A percentile compares a stretch with the other conserved stretches of the same genome.
These are phyloP conservation scores for Aureobasidium leucospermi DNA, from an alignment of 2,329 filamentous ascomycete species.

Conservation along the genomic window DNA sequence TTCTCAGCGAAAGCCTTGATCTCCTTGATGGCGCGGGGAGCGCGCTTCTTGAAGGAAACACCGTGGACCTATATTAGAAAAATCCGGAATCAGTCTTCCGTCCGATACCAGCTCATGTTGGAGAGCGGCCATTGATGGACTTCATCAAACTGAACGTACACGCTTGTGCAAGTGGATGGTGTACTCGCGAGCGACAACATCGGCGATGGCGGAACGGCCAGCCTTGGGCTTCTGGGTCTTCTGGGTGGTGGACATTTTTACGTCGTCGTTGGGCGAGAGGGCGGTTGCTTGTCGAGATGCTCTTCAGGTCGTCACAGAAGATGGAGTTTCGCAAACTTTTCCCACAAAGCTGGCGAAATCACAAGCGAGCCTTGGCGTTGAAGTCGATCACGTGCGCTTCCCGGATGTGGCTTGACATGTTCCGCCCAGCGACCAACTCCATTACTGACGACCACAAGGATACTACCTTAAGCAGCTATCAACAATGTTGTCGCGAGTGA, in stretches of 20 bases:
- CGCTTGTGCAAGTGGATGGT: slow-evolving; percentile 99
- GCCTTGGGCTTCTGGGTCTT: slow-evolving; percentile 61
- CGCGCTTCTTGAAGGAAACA: slow-evolving; percentile 99
- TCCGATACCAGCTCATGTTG: slow-evolving; percentile 42
- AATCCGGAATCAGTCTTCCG: slow-evolving; percentile 56
- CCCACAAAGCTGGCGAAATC: neutral
- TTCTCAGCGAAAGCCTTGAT: slow-evolving; percentile 88
- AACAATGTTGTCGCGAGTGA: neutral
- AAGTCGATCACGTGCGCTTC: neutral
- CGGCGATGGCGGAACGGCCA: slow-evolving; percentile 89
- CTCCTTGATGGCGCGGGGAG: slow-evolving; percentile 98
- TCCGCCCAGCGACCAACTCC: neutral
- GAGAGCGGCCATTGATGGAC: slow-evolving; percentile 49
- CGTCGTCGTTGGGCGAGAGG: slow-evolving; percentile 13
- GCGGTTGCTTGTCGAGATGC: slow-evolving; percentile 12
- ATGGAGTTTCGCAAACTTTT: slow-evolving; percentile 2
- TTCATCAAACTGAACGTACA: slow-evolving; percentile 75
- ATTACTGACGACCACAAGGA: no score
- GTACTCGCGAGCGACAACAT: slow-evolving; percentile 99
- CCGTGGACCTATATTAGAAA: slow-evolving; percentile 69
- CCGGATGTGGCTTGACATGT: neutral
- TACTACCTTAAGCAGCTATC: neutral
- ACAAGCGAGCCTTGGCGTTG: slow-evolving; percentile 7
- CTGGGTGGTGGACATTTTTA: slow-evolving; percentile 34
- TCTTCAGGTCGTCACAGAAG: neutral